A percentile compares a stretch with the other conserved stretches of the same genome.
Evolutionary conservation across 2,329 filamentous ascomycete species (phyloP).

Genomic region (Ciborinia camelliae): DNA sequence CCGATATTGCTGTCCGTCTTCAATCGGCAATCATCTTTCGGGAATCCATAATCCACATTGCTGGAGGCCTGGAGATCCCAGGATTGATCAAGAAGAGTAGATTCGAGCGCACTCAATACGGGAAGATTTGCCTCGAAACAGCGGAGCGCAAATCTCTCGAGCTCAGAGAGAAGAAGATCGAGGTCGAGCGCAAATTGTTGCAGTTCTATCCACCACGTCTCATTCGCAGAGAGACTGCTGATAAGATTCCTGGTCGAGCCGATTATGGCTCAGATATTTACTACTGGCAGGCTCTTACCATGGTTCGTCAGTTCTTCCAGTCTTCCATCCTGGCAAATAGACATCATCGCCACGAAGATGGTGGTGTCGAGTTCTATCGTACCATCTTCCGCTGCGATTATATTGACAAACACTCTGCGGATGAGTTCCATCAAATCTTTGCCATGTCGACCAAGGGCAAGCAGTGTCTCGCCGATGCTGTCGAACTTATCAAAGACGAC

Average conservation of each 20-base stretch:
- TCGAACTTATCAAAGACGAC: constrained; percentile 16
- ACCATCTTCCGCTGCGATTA: constrained; percentile 27
- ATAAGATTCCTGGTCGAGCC: constrained; percentile 28
- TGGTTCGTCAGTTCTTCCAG: constrained; percentile 30
- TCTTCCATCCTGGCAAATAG: constrained; percentile 21
- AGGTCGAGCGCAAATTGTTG: constrained; percentile 27
- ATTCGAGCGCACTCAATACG: constrained; percentile 13
- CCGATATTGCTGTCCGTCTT: constrained; percentile 29
- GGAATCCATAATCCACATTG: constrained; percentile 33
- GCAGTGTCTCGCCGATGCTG: constrained; percentile 12
- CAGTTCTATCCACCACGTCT: constrained; percentile 29
- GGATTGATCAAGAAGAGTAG: constrained; percentile 21
- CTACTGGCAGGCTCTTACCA: constrained; percentile 29
- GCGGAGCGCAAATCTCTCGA: constrained; percentile 27
- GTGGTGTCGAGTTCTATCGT: constrained; percentile 32
- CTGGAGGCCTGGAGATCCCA: constrained; percentile 27
- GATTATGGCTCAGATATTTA: constrained; percentile 35
- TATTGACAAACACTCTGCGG: constrained; percentile 7
- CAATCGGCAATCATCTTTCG: constrained; percentile 34
- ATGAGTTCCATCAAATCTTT: constrained; percentile 16
- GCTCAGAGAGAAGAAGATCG: constrained; percentile 28
- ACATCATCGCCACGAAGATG: constrained; percentile 30
- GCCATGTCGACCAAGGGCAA: constrained; percentile 18
- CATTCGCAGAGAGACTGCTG: constrained; percentile 22
- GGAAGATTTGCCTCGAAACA: constrained; percentile 21